These are phyloP conservation scores for Anacardium occidentale DNA, from an alignment of 345 rosid species.

Conservation along the genomic window DNA sequence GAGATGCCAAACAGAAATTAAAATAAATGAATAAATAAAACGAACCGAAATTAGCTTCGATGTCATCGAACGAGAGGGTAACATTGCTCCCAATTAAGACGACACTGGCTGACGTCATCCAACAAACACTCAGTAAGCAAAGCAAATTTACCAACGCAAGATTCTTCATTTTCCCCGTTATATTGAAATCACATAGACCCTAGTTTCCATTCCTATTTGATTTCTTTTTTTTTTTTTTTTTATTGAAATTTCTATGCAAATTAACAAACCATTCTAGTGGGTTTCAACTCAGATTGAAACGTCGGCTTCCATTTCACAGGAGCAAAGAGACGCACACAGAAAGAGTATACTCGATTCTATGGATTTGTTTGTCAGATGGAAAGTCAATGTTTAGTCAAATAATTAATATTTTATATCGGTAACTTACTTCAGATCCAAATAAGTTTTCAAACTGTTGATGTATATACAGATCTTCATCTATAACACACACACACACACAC, in stretches of 20 bases:
- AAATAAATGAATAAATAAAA: conserved; percentile 9
- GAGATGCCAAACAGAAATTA: conserved; percentile 11
- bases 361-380: too few species aligned
- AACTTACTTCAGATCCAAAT: too few species aligned
- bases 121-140: conserved; percentile 31
- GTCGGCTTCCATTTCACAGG: conserved; percentile 74
- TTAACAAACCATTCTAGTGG: conserved; percentile 20
- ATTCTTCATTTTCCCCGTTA: conserved; percentile 17
- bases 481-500: too few species aligned
- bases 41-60: conserved; percentile 87
- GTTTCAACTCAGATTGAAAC: conserved; percentile 49
- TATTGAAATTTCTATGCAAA: not conserved
- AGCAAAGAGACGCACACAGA: too few species aligned
- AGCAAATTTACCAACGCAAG: conserved; percentile 36
- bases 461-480: too few species aligned
- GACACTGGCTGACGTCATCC: conserved; percentile 39
- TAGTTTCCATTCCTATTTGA: not conserved
- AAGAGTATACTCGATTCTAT: too few species aligned
- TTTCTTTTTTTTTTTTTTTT: not conserved
- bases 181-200: conserved; percentile 22
- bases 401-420: too few species aligned
- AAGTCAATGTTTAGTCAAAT: too few species aligned
- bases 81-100: conserved; percentile 58
- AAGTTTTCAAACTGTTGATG: too few species aligned
- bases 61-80: conserved; percentile 66